Conservation (phyloP, 257 asterid genomes). For the Solanum tacnaense region DNA sequence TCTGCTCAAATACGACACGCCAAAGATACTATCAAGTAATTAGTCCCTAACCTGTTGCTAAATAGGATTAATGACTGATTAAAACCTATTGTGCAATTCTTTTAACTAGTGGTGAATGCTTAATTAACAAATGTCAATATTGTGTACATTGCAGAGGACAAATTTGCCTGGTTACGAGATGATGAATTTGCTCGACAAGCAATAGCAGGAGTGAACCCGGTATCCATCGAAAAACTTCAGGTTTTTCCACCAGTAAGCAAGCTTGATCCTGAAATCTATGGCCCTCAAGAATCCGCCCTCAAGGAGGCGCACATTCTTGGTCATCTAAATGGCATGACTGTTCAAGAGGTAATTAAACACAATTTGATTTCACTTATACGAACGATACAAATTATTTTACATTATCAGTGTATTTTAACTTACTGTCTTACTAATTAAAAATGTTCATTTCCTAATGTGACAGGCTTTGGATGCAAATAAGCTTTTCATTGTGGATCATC, state of each 20-base stretch:
- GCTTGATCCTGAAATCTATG: constrained; percentile 70
- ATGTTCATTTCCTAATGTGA: not conserved
- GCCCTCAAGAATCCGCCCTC: constrained; percentile 77
- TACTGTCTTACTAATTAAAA: not conserved
- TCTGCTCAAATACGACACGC: constrained; percentile 69
- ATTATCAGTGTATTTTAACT: not conserved
- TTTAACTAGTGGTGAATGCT: not conserved
- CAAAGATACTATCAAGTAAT: constrained; percentile 74
- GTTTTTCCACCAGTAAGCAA: constrained; percentile 64
- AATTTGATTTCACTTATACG: not conserved
- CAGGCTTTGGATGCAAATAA: constrained; percentile 75
- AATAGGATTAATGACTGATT: not conserved
- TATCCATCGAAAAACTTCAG: constrained; percentile 63
- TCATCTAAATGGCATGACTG: constrained; percentile 70
- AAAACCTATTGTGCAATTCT: not conserved
- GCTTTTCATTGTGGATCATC: constrained; percentile 74
- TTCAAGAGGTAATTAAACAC: constrained; percentile 53
- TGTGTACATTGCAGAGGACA: constrained; percentile 55
- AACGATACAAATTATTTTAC: not conserved
- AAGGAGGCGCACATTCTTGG: constrained; percentile 72
- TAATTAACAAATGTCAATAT: not conserved
- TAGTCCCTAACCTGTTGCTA: not conserved
- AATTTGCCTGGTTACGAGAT: constrained; percentile 85
- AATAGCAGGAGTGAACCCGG: constrained; percentile 88
- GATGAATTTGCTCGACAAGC: constrained; percentile 93